phyloP scores from a whole-genome alignment of 75 land plant species.

The Pinus albicaulis region DNA sequence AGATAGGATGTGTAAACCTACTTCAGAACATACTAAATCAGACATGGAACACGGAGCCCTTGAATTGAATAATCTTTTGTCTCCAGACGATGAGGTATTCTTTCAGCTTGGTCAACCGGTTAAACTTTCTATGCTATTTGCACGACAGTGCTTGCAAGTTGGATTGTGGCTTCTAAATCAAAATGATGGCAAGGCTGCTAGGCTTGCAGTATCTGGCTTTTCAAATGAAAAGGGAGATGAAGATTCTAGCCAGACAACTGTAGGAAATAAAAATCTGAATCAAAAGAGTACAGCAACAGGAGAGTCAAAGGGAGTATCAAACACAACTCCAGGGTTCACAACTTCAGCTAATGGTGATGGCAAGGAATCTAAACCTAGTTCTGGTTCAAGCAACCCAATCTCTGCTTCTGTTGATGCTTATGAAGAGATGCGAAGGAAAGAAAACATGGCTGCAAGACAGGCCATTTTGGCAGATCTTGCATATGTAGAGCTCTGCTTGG shows the following conservation, averaged over 20 bases:
- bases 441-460: conserved; percentile 58
- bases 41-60: conserved; percentile 10
- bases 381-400: conserved; percentile 18
- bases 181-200: conserved; percentile 22
- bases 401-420: conserved; percentile 49
- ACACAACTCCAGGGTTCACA: conserved; percentile 4
- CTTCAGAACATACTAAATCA: neutral
- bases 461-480: conserved; percentile 78
- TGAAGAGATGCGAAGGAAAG: conserved; percentile 54
- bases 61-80: conserved; percentile 9
- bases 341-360: conserved; percentile 50
- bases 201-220: conserved; percentile 11
- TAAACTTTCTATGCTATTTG: conserved; percentile 66
- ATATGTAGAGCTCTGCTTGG: conserved; percentile 77
- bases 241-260: conserved; percentile 19
- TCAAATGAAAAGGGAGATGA: conserved; percentile 17
- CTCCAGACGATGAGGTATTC: conserved; percentile 22
- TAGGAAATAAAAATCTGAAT: conserved; percentile 13
- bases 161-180: conserved; percentile 59
- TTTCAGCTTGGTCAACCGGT: conserved; percentile 27
- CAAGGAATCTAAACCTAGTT: conserved; percentile 59
- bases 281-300: conserved; percentile 12
- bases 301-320: conserved; percentile 31
- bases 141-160: conserved; percentile 70
- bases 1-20: conserved; percentile 24